Percentiles rank a stretch among this genome's conserved stretches.
These are phyloP conservation scores for Apiotrichum veenhuisii DNA, from an alignment of 1,284 basidiomycete species.

Conservation along the genomic window DNA sequence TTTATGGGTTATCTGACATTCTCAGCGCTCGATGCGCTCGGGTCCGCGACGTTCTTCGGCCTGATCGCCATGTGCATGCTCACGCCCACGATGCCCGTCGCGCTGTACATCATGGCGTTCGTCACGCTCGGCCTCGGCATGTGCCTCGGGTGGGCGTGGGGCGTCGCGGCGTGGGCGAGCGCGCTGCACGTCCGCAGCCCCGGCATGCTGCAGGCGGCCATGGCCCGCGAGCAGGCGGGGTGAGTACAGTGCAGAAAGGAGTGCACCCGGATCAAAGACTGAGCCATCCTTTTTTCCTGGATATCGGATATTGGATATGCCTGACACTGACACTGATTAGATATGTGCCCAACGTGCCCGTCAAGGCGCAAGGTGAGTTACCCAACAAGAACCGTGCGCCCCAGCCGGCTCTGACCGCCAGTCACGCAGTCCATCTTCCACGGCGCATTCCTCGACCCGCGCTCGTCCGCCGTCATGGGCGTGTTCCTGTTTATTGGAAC, in stretches of 20 bases:
- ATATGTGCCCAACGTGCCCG: constrained; percentile 54
- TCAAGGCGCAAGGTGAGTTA: constrained; percentile 53
- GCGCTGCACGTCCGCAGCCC: constrained; percentile 59
- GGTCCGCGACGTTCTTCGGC: constrained; percentile 31
- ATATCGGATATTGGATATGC: too few relatives aligned
- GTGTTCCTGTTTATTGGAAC: constrained; percentile 65
- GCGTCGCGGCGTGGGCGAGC: constrained; percentile 66
- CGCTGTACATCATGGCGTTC: constrained; percentile 48
- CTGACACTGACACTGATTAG: constrained; percentile 36
- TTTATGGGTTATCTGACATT: too few relatives aligned
- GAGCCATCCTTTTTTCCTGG: too few relatives aligned
- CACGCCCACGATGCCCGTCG: constrained; percentile 42
- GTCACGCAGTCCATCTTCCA: constrained; percentile 58
- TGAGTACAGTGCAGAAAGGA: neutral
- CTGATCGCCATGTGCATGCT: constrained; percentile 39
- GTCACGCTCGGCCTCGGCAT: constrained; percentile 59
- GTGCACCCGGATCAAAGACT: too few relatives aligned
- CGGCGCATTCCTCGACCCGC: constrained; percentile 65
- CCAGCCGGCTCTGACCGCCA: constrained; percentile 5
- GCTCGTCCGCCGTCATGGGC: constrained; percentile 59
- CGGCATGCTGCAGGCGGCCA: constrained; percentile 37
- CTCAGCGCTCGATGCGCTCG: neutral
- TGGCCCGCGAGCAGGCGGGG: neutral
- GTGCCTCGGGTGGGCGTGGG: constrained; percentile 70
- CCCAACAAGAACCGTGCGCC: too few relatives aligned